A percentile compares a stretch with the other conserved stretches of the same genome.
Evolutionary conservation across 345 rosid species (phyloP).

Genomic region (Eucalyptus cloeziana): DNA sequence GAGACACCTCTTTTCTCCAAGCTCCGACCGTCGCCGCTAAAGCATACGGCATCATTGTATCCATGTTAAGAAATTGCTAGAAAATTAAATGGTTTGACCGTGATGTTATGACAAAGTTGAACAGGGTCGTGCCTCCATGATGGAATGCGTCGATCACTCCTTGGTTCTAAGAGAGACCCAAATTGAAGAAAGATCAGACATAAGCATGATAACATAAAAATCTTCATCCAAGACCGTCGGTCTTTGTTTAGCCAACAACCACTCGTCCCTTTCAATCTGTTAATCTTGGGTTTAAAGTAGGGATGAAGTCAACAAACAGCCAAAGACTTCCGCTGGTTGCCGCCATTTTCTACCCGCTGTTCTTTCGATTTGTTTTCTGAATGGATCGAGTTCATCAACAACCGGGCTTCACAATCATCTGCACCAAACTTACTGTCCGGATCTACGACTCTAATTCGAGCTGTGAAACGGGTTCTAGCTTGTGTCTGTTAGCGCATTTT

Average conservation of each 20-base stretch:
- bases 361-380: neutral
- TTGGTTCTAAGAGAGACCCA: neutral
- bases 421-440: neutral
- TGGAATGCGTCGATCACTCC: neutral
- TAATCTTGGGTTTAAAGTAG: neutral
- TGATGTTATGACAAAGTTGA: neutral
- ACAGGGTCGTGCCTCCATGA: neutral
- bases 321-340: neutral
- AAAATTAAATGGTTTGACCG: neutral
- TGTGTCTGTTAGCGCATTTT: neutral
- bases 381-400: neutral
- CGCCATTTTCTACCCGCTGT: neutral
- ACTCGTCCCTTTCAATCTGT: neutral
- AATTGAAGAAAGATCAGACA: neutral
- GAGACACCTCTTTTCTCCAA: neutral
- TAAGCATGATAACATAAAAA: neutral
- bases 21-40: neutral
- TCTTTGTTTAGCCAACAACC: neutral
- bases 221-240: neutral
- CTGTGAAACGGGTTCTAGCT: neutral
- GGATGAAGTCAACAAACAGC: neutral
- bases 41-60: neutral
- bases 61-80: neutral
- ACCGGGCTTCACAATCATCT: neutral
- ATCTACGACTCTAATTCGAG: neutral